Conservation (phyloP, 495 filamentous ascomycete genomes). For the Hypoxylon lienhwacheense region DNA sequence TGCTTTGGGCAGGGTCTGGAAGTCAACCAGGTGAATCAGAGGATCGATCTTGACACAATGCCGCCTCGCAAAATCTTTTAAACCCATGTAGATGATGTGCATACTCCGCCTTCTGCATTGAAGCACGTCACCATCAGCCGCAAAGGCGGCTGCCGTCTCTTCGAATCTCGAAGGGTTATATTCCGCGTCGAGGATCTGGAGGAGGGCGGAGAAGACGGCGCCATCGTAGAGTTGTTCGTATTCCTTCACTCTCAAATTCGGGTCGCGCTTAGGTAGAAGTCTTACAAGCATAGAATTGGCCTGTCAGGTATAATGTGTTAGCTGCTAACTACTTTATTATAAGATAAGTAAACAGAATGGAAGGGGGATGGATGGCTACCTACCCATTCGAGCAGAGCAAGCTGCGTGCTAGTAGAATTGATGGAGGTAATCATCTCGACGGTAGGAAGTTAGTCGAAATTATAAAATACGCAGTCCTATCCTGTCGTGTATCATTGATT, state of each 20-base stretch:
- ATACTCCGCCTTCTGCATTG: slow-evolving; percentile 31
- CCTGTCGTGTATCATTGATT: slow-evolving; percentile 24
- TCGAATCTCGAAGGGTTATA: slow-evolving; percentile 70
- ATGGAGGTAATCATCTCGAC: slow-evolving; percentile 35
- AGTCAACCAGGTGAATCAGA: slow-evolving; percentile 33
- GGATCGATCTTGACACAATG: slow-evolving; percentile 30
- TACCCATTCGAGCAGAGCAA: slow-evolving; percentile 53
- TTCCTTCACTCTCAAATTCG: slow-evolving; percentile 39
- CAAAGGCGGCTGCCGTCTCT: slow-evolving; percentile 41
- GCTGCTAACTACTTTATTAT: slow-evolving; percentile 1
- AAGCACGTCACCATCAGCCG: slow-evolving; percentile 21
- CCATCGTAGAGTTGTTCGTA: slow-evolving; percentile 72
- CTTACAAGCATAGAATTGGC: slow-evolving; percentile 33
- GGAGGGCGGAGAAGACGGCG: slow-evolving; percentile 60
- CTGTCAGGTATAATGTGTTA: slow-evolving; percentile 26
- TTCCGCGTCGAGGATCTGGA: slow-evolving; percentile 62
- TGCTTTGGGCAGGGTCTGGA: slow-evolving; percentile 32
- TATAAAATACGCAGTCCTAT: slow-evolving; percentile 3
- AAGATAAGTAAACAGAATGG: slow-evolving; percentile 1
- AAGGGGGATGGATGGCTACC: slow-evolving; percentile 6
- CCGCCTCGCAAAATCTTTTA: slow-evolving; percentile 31
- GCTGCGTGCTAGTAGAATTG: slow-evolving; percentile 37
- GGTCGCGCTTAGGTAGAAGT: slow-evolving; percentile 23
- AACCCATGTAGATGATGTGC: slow-evolving; percentile 37
- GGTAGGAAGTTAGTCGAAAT: slow-evolving; percentile 4